Conservation (phyloP, 2,329 filamentous ascomycete genomes). For the Colletotrichum gloeosporioides region DNA sequence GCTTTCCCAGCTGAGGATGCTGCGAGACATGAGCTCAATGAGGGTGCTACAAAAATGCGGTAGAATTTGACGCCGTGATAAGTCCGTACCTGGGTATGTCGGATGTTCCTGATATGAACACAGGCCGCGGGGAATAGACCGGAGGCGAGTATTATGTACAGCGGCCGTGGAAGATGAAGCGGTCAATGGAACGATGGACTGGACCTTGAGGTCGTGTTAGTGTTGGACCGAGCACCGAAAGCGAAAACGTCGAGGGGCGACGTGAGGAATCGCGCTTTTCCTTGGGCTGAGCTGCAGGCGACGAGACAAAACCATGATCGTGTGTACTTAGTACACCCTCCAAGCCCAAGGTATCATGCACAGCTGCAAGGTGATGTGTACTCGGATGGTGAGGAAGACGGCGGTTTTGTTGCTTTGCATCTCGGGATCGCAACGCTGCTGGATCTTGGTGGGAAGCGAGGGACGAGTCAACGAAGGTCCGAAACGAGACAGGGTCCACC, state of each 20-base stretch:
- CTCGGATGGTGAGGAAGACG: neutral
- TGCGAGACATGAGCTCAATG: neutral
- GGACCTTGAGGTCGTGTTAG: neutral
- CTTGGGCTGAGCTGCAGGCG: neutral
- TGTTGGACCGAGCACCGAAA: neutral
- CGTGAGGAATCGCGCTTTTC: neutral
- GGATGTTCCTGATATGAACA: neutral
- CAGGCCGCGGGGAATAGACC: neutral
- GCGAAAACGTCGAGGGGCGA: neutral
- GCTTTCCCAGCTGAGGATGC: neutral
- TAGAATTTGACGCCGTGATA: neutral
- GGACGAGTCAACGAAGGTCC: slow-evolving; percentile 5
- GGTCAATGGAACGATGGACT: neutral
- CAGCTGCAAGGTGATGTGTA: neutral
- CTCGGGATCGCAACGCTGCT: neutral
- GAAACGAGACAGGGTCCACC: slow-evolving; percentile 17
- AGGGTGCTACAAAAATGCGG: neutral
- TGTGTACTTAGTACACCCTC: neutral
- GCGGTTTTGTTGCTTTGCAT: neutral
- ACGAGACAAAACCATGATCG: neutral
- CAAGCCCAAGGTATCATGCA: neutral
- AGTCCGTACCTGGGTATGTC: neutral
- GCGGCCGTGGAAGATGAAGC: neutral
- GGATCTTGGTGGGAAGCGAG: neutral
- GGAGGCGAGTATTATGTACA: neutral